A percentile compares a stretch with the other conserved stretches of the same genome.
These are phyloP conservation scores for Cryptococcus amylolentus DNA, from an alignment of 1,284 basidiomycete species.

Conservation along the genomic window DNA sequence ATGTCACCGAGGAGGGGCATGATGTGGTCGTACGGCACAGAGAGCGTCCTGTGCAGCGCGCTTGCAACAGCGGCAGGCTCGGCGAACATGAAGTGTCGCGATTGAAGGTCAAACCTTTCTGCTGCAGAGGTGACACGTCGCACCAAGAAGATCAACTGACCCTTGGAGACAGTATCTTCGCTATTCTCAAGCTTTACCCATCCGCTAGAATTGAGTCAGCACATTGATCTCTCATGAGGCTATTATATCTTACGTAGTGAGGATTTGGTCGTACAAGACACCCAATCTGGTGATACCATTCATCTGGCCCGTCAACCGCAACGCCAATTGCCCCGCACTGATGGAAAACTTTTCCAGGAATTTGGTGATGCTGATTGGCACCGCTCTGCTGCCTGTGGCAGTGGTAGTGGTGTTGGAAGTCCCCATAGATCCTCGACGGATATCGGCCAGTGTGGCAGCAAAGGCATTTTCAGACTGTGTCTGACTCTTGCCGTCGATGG, in stretches of 20 bases:
- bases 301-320: slow-evolving; percentile 39
- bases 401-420: slow-evolving; percentile 17
- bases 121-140: slow-evolving; percentile 43
- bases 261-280: slow-evolving; percentile 51
- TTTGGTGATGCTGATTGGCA: slow-evolving; percentile 32
- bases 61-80: slow-evolving; percentile 46
- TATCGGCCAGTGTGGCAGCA: slow-evolving; percentile 19
- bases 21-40: slow-evolving; percentile 47
- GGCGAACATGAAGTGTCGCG: slow-evolving; percentile 50
- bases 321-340: slow-evolving; percentile 39
- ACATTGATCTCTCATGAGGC: not conserved
- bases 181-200: slow-evolving; percentile 41
- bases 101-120: slow-evolving; percentile 47
- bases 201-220: slow-evolving; percentile 28
- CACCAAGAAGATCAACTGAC: slow-evolving; percentile 51
- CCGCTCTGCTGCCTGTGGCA: slow-evolving; percentile 5
- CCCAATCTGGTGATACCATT: slow-evolving; percentile 46
- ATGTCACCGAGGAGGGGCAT: slow-evolving; percentile 49
- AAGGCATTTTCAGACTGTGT: slow-evolving; percentile 4
- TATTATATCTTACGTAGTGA: slow-evolving; percentile 46
- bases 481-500: slow-evolving; percentile 2
- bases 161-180: slow-evolving; percentile 49
- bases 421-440: slow-evolving; percentile 23
- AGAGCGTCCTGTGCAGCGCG: slow-evolving; percentile 48
- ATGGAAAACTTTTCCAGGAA: slow-evolving; percentile 48